Conservation (phyloP, 1,284 basidiomycete genomes). For the Tremellales sp. region DNA sequence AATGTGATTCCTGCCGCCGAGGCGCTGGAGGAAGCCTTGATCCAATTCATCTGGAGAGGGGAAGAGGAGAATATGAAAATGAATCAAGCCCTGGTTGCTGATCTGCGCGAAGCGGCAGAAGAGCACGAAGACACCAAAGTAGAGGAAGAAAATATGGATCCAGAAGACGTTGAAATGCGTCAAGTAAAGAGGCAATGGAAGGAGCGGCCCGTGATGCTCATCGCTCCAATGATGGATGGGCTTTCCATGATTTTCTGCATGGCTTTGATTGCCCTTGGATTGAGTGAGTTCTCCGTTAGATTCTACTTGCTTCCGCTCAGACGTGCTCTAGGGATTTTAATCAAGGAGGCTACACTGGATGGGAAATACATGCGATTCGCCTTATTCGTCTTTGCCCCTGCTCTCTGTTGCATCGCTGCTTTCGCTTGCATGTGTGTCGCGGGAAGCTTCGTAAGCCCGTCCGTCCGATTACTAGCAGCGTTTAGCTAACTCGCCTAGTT, state of each 20-base stretch:
- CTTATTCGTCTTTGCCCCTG: conserved; percentile 49
- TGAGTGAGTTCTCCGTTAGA: conserved; percentile 30
- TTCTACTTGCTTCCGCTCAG: not conserved
- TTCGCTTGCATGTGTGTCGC: conserved; percentile 23
- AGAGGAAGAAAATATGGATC: conserved; percentile 22
- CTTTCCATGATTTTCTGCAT: conserved; percentile 46
- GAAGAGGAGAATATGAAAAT: conserved; percentile 48
- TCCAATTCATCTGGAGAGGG: conserved; percentile 68
- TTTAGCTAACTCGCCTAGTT: conserved; percentile 15
- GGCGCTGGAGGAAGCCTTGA: conserved; percentile 71
- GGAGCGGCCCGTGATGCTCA: conserved; percentile 49
- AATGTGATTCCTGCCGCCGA: conserved; percentile 57
- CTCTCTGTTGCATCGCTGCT: conserved; percentile 52
- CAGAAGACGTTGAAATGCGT: conserved; percentile 24
- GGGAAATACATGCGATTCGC: conserved; percentile 52
- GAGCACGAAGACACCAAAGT: conserved; percentile 18
- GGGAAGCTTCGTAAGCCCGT: conserved; percentile 26
- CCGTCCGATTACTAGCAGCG: conserved; percentile 37
- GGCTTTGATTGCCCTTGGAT: conserved; percentile 29
- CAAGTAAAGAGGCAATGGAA: conserved; percentile 24
- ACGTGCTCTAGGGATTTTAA: conserved; percentile 45
- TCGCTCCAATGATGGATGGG: conserved; percentile 54
- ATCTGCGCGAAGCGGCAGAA: conserved; percentile 31
- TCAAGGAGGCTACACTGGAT: conserved; percentile 54
- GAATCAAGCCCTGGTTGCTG: conserved; percentile 34